These are phyloP conservation scores for Chalaropsis thielavioides DNA, from an alignment of 2,329 filamentous ascomycete species.

Conservation along the genomic window DNA sequence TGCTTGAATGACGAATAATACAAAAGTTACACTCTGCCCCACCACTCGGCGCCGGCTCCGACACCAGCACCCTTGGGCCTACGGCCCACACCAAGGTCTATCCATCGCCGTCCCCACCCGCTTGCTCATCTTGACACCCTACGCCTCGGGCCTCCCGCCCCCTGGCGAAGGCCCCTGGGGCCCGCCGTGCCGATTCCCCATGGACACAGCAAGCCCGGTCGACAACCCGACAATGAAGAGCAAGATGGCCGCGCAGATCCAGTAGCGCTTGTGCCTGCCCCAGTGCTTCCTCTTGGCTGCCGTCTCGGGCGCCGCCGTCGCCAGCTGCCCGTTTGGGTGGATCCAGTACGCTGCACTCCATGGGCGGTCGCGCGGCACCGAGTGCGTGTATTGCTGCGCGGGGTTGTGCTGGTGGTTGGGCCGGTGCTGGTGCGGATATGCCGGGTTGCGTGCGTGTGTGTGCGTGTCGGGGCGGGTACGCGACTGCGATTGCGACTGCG, in stretches of 20 bases:
- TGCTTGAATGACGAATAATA: not conserved
- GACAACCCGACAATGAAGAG: constrained; percentile 15
- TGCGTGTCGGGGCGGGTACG: no score
- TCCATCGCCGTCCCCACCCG: not conserved
- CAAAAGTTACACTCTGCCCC: not conserved
- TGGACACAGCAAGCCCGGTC: constrained; percentile 15
- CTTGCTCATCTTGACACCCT: not conserved
- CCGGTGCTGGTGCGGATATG: not conserved
- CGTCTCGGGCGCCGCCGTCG: not conserved
- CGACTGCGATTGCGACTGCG: not conserved
- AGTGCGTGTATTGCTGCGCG: not conserved
- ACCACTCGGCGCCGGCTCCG: not conserved
- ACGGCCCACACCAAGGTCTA: no score
- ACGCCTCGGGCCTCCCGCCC: not conserved
- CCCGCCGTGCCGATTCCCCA: constrained; percentile 4
- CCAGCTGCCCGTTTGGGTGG: constrained; percentile 6
- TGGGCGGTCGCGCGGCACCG: constrained; percentile 4
- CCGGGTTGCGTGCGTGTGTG: not conserved
- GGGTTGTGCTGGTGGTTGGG: not conserved
- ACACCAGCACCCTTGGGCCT: no score
- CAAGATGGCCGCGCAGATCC: constrained; percentile 13
- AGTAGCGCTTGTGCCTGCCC: constrained; percentile 15
- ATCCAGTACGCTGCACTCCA: constrained; percentile 17
- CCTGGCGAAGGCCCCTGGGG: not conserved
- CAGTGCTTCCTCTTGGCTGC: constrained; percentile 8